Conservation (phyloP, 1,284 basidiomycete species). For the Tylopilus orsonianus region DNA sequence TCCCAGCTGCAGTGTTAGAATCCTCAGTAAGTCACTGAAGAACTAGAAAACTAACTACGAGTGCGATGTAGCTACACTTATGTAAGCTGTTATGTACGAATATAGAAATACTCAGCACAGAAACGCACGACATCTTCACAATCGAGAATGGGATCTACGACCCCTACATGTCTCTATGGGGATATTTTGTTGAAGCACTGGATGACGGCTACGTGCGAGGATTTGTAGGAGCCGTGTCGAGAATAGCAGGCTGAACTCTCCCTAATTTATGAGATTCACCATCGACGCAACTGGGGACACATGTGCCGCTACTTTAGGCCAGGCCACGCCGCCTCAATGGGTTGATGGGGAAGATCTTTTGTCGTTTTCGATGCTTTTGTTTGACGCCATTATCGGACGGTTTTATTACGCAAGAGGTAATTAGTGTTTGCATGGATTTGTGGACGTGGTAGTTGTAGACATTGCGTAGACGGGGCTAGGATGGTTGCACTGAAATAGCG, state of each 20-base stretch:
- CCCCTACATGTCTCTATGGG: not conserved
- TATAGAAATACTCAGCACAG: not conserved
- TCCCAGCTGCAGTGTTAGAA: too few species aligned
- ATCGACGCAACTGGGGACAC: slow-evolving; percentile 4
- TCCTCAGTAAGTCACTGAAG: too few species aligned
- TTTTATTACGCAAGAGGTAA: slow-evolving; percentile 4
- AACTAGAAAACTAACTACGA: too few species aligned
- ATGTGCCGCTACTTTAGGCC: slow-evolving; percentile 3
- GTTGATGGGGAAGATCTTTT: not conserved
- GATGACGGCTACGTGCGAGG: slow-evolving; percentile 11
- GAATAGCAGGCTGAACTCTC: not conserved
- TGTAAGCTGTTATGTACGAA: too few species aligned
- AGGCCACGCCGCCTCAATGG: not conserved
- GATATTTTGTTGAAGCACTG: slow-evolving; percentile 6
- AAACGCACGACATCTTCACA: slow-evolving; percentile 1
- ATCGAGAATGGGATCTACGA: slow-evolving; percentile 3
- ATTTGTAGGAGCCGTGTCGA: not conserved
- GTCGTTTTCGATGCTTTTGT: slow-evolving; percentile 6
- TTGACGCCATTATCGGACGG: slow-evolving; percentile 7
- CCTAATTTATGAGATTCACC: slow-evolving; percentile 6
- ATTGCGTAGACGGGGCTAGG: slow-evolving; percentile 8
- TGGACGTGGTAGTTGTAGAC: slow-evolving; percentile 4
- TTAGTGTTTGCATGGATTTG: not conserved
- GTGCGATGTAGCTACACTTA: too few species aligned
- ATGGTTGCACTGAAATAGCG: too few species aligned